Conservation (phyloP, 306 rosid genomes). For the Pyrus bretschneideri region DNA sequence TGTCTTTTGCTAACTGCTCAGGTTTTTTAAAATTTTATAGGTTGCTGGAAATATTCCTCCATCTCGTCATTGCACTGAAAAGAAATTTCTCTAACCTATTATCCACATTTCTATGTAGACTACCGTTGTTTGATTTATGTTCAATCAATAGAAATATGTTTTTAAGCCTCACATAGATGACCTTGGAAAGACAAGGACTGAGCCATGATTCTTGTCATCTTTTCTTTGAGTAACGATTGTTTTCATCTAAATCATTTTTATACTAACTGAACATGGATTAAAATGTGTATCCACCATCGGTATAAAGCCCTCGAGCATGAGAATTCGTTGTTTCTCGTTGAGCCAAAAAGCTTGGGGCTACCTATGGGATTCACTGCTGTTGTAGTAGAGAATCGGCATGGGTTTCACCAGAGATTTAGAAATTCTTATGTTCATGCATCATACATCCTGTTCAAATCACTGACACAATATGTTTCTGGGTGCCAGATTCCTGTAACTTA, state of each 20-base stretch:
- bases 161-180: not conserved
- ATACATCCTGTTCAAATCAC: not conserved
- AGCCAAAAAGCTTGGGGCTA: not conserved
- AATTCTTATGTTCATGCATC: conserved; percentile 4
- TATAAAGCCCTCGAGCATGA: not conserved
- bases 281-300: not conserved
- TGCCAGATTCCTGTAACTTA: conserved; percentile 85
- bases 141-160: not conserved
- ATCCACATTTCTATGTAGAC: not conserved
- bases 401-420: not conserved
- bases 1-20: not conserved
- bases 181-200: not conserved
- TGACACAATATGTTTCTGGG: not conserved
- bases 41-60: not conserved
- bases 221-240: too few species aligned
- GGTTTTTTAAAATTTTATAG: not conserved
- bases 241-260: not conserved
- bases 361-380: not conserved
- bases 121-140: not conserved
- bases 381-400: not conserved
- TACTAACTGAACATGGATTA: not conserved
- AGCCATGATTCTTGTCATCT: not conserved
- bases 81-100: not conserved
- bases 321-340: not conserved
- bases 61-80: not conserved